phyloP scores from a whole-genome alignment of 148 eudicot species.

The Fagopyrum homotropicum region DNA sequence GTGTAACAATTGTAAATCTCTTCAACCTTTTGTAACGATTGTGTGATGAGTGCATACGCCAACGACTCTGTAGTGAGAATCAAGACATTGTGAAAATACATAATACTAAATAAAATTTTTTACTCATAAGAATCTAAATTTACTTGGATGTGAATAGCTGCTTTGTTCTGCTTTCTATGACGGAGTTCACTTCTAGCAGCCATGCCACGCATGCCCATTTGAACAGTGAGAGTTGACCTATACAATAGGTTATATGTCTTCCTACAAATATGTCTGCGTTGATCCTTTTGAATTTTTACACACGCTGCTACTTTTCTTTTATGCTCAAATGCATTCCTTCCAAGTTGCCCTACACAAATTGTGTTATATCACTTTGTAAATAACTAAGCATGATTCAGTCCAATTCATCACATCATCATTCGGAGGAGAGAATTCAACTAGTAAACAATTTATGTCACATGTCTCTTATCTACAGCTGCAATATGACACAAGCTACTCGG shows the following conservation, averaged over 20 bases:
- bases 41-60: slow-evolving; percentile 38
- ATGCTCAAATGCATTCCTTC: slow-evolving; percentile 40
- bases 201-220: slow-evolving; percentile 68
- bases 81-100: background rate
- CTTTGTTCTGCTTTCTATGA: slow-evolving; percentile 42
- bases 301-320: slow-evolving; percentile 64
- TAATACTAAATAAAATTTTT: no score
- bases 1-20: slow-evolving; percentile 55
- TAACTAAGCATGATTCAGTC: background rate
- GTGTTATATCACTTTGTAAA: background rate
- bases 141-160: slow-evolving; percentile 77
- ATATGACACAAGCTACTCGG: no score
- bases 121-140: background rate
- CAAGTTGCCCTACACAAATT: slow-evolving; percentile 49
- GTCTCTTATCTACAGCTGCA: no score
- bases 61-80: slow-evolving; percentile 40
- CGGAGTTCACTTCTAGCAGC: slow-evolving; percentile 60
- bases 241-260: slow-evolving; percentile 37
- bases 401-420: background rate
- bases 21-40: slow-evolving; percentile 33
- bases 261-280: slow-evolving; percentile 46
- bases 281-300: slow-evolving; percentile 61
- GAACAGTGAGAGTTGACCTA: slow-evolving; percentile 45
- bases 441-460: background rate
- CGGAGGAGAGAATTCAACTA: background rate